A percentile compares a stretch with the other conserved stretches of the same genome.
Evolutionary conservation across 345 rosid species (phyloP).

Genomic region (Eutrema heterophyllum): DNA sequence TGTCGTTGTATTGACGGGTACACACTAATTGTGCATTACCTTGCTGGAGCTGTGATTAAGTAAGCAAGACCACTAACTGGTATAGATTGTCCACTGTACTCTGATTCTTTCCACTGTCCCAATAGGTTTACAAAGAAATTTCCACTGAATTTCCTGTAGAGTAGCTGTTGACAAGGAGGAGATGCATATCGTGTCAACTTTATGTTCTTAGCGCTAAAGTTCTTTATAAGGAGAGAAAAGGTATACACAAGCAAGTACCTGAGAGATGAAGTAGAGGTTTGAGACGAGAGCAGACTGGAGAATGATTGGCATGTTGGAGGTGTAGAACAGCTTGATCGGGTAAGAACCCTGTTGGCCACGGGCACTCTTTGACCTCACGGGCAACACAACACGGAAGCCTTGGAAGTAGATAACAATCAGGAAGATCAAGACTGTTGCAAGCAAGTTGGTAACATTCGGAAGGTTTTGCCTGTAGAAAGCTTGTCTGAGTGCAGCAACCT

Average conservation of each 20-base stretch:
- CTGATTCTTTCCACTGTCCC: slow-evolving; percentile 73
- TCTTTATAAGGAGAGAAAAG: not conserved
- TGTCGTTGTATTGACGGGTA: not conserved
- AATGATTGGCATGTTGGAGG: slow-evolving; percentile 84
- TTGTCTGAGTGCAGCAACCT: slow-evolving; percentile 62
- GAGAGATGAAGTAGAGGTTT: slow-evolving; percentile 67
- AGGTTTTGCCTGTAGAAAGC: slow-evolving; percentile 73
- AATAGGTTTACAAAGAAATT: slow-evolving; percentile 66
- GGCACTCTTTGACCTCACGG: slow-evolving; percentile 70
- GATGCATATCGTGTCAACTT: not conserved
- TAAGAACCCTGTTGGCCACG: slow-evolving; percentile 78
- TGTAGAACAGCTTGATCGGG: slow-evolving; percentile 73
- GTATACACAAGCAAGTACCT: slow-evolving; percentile 31
- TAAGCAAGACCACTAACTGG: slow-evolving; percentile 78
- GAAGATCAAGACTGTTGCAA: slow-evolving; percentile 60
- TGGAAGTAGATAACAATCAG: slow-evolving; percentile 68
- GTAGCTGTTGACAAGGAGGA: slow-evolving; percentile 41
- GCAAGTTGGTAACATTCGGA: slow-evolving; percentile 72
- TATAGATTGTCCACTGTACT: slow-evolving; percentile 63
- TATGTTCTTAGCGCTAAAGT: not conserved
- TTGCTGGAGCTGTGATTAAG: slow-evolving; percentile 65
- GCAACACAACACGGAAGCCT: slow-evolving; percentile 69
- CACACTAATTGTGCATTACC: slow-evolving; percentile 26
- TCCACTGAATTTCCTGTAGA: slow-evolving; percentile 60
- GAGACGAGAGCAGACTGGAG: slow-evolving; percentile 75